These are phyloP conservation scores for Pseudogymnoascus sp. DNA, from an alignment of 2,329 filamentous ascomycete species.

Conservation along the genomic window DNA sequence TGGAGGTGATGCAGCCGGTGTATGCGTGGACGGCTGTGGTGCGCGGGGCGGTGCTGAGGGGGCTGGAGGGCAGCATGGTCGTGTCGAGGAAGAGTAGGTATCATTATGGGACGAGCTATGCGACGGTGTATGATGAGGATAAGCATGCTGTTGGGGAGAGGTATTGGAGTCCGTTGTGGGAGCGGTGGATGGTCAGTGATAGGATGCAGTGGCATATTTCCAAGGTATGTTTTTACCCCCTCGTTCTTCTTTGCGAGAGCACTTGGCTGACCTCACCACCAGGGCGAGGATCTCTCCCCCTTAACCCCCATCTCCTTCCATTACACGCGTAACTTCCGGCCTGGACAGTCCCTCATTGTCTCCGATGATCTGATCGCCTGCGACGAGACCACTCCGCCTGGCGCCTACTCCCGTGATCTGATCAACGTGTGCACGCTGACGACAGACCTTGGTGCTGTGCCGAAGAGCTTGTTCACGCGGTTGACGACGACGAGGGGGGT, in stretches of 20 bases:
- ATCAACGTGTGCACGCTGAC: slow-evolving; percentile 70
- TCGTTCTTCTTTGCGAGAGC: background rate
- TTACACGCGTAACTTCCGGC: slow-evolving; percentile 75
- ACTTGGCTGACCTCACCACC: slow-evolving; percentile 12
- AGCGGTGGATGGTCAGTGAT: slow-evolving; percentile 75
- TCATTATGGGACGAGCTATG: slow-evolving; percentile 69
- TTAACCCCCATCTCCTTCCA: slow-evolving; percentile 69
- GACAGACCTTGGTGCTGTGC: slow-evolving; percentile 71
- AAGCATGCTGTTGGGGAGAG: slow-evolving; percentile 65
- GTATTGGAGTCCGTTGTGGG: slow-evolving; percentile 74
- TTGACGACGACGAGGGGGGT: slow-evolving; percentile 71
- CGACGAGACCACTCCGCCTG: slow-evolving; percentile 58
- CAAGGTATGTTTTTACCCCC: slow-evolving; percentile 43
- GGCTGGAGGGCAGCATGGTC: slow-evolving; percentile 71
- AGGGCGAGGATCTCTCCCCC: slow-evolving; percentile 70
- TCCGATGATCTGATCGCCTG: slow-evolving; percentile 75
- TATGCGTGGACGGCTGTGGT: slow-evolving; percentile 79
- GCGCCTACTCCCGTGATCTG: slow-evolving; percentile 50
- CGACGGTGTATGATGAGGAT: slow-evolving; percentile 68
- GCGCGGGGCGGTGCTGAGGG: slow-evolving; percentile 64
- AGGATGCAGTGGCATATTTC: slow-evolving; percentile 81
- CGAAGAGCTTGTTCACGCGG: slow-evolving; percentile 62
- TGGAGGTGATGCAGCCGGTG: slow-evolving; percentile 74
- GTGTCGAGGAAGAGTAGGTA: slow-evolving; percentile 64
- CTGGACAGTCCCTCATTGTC: slow-evolving; percentile 66